Evolutionary conservation across 768 basidiomycete genomes (phyloP), one percentile per base, ranked within the genome.

Genomic region (Pholiota conissans): DNA sequence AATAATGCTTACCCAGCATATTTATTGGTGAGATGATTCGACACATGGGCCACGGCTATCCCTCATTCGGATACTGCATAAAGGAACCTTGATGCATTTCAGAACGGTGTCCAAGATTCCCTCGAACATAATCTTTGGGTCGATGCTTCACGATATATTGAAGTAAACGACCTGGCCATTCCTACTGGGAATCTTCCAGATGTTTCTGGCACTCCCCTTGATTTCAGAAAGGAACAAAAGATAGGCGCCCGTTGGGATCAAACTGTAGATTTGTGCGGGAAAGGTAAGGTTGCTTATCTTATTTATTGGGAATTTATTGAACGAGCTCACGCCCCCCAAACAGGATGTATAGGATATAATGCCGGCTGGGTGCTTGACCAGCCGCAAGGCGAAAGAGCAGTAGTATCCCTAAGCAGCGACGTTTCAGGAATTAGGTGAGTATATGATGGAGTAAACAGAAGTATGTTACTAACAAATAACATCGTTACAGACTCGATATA

Each of bases 1-100:
- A 0, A 82, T 84, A 52, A 82, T 84, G 82, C 65, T 83, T 27
- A 82, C 82, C 0, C 80, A 80, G 55, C 83, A 84, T 59, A 72
- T 79, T 29, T 85, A 83, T 64, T 82, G 79, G 81, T 79, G 40
- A 16, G 67, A 40, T 10, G 51, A 8, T 28, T 32, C 27, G 16
- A 16, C 9, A 16, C 46, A 3, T 50, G 32, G 37, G 4, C 9
- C 55, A 35, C 3, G 49, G 29, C 10, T 14, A 4, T 42, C 18
- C 46, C 27, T 20, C 28, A 13, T 40, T 22, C 35, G 20, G 9
- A 18, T 10, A 37, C 24, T 16, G 11, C 50, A 10, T 10, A 11
- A 45, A 80, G 79, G 78, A 84, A 84, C 60, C 70, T 84, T 13
- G 80, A 83, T 58, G 81, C 79, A 2, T 83, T 80, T 69, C 75